These are phyloP conservation scores for Daldinia grandis DNA, from an alignment of 495 filamentous ascomycete genomes.

Conservation along the genomic window DNA sequence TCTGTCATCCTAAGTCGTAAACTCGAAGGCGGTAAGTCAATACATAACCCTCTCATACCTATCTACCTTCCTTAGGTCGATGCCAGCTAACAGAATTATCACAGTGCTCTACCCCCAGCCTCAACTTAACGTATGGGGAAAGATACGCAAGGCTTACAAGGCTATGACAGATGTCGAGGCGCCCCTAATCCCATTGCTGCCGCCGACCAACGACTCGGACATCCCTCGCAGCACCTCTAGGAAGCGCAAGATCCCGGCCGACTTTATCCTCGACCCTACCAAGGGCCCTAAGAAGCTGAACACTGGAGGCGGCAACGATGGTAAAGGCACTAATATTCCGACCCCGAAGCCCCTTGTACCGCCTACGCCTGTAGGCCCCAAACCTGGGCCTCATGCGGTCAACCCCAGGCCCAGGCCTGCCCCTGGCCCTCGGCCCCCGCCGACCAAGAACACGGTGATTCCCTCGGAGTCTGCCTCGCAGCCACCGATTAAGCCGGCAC, in stretches of 20 bases:
- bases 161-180: not conserved
- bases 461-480: no score
- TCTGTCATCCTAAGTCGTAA: conserved; percentile 31
- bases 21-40: conserved; percentile 36
- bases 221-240: conserved; percentile 41
- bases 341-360: not conserved
- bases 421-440: not conserved
- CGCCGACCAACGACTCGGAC: conserved; percentile 3
- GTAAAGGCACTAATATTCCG: not conserved
- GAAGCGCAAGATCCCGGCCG: conserved; percentile 45
- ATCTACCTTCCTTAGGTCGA: no score
- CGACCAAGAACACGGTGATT: no score
- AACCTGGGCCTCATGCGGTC: not conserved
- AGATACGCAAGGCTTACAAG: conserved; percentile 9
- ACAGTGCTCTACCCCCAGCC: conserved; percentile 22
- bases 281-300: not conserved
- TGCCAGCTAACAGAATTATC: conserved; percentile 12
- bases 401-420: not conserved
- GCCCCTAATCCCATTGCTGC: conserved; percentile 33
- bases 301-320: not conserved
- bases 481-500: no score
- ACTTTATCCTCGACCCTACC: conserved; percentile 15
- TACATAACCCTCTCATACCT: not conserved
- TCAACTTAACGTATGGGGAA: not conserved
- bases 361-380: not conserved